phyloP scores from a whole-genome alignment of 2,329 filamentous ascomycete genomes.

The Xylariaceae sp. region DNA sequence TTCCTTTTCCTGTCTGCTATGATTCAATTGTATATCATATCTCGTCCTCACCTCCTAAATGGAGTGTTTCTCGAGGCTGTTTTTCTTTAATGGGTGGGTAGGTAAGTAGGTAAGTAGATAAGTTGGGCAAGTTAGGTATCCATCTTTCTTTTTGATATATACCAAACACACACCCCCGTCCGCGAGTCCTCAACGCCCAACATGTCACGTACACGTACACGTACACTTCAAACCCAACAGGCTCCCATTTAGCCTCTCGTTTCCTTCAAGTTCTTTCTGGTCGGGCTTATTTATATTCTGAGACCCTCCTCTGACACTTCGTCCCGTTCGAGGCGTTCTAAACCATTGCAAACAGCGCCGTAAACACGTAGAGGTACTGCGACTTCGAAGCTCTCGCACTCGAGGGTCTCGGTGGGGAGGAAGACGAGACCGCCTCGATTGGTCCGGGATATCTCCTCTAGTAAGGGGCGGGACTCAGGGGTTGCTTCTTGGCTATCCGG shows the following conservation, averaged over 20 bases:
- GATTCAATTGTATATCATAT: too few relatives aligned
- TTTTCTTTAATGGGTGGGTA: constrained; percentile 6
- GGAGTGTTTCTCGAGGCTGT: too few relatives aligned
- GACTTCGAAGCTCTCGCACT: constrained; percentile 87
- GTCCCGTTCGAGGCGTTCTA: constrained; percentile 52
- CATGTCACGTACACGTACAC: constrained; percentile 8
- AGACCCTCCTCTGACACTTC: constrained; percentile 44
- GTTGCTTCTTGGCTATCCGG: constrained; percentile 20
- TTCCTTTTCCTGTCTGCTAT: too few relatives aligned
- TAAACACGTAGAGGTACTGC: constrained; percentile 80
- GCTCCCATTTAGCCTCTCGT: neutral
- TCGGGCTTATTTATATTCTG: constrained; percentile 23
- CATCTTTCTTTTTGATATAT: constrained; percentile 2
- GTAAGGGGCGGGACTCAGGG: constrained; percentile 44
- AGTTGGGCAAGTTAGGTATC: neutral
- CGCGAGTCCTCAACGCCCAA: neutral
- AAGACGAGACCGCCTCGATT: constrained; percentile 69
- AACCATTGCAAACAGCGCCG: constrained; percentile 52
- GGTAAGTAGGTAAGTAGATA: too few relatives aligned
- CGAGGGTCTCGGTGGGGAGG: constrained; percentile 69
- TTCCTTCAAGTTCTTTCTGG: neutral
- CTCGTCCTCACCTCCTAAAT: too few relatives aligned
- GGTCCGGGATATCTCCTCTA: constrained; percentile 75
- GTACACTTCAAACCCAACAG: constrained; percentile 1
- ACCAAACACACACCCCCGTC: neutral